phyloP scores from a whole-genome alignment of 176 grass and related monocot species.

The Aegilops longissima region DNA sequence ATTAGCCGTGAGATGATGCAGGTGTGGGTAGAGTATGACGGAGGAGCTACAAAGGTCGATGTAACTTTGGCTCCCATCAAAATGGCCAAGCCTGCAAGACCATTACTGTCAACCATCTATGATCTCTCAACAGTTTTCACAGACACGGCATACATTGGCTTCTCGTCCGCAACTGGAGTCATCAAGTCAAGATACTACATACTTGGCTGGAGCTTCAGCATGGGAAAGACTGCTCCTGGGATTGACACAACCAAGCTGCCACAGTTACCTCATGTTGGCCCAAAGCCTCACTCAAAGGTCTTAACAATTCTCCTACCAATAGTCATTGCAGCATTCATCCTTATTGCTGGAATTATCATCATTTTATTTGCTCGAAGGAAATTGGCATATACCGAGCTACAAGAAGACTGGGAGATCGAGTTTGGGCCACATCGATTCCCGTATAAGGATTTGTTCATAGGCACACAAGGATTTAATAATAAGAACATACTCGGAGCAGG shows the following conservation, averaged over 20 bases:
- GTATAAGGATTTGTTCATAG: conserved; percentile 1
- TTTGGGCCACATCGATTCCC: neutral
- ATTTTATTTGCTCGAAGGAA: conserved; percentile 7
- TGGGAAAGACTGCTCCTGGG: neutral
- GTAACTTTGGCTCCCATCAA: conserved; percentile 10
- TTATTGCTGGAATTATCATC: neutral
- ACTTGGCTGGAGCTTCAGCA: neutral
- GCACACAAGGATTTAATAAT: conserved; percentile 1
- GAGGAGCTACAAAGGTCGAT: neutral
- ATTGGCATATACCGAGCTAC: neutral
- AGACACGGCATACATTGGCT: neutral
- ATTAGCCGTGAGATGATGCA: conserved; percentile 4
- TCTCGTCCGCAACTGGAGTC: neutral
- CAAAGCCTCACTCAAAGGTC: neutral
- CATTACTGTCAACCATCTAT: neutral
- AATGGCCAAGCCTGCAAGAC: conserved; percentile 5
- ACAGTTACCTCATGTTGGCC: neutral
- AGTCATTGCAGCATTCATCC: neutral
- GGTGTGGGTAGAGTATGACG: neutral
- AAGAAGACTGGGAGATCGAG: neutral
- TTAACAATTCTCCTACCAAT: neutral
- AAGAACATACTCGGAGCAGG: neutral
- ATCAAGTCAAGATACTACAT: conserved; percentile 3
- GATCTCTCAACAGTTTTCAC: neutral
- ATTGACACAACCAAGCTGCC: conserved; percentile 8